phyloP scores from a whole-genome alignment of 164 flowering plant genomes.

The Vitis labrusca region DNA sequence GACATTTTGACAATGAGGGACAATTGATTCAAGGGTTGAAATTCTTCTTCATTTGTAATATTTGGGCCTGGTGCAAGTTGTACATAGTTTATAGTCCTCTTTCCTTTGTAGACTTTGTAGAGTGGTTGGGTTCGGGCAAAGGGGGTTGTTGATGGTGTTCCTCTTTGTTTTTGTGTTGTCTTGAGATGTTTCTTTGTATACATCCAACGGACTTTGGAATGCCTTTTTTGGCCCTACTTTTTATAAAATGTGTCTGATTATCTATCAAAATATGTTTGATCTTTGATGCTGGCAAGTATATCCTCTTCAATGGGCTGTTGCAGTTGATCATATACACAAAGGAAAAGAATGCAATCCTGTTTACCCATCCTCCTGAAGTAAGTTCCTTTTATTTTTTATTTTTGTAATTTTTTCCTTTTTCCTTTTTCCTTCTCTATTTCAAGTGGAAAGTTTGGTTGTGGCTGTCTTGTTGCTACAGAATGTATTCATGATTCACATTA shows the following conservation, averaged over 20 bases:
- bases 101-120: too few relatives aligned
- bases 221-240: background rate
- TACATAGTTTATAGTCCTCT: too few relatives aligned
- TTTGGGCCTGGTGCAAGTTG: too few relatives aligned
- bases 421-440: background rate
- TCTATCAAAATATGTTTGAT: slow-evolving; percentile 18
- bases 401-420: background rate
- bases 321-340: slow-evolving; percentile 76
- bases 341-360: slow-evolving; percentile 87
- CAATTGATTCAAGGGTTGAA: too few relatives aligned
- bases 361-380: slow-evolving; percentile 81
- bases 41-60: too few relatives aligned
- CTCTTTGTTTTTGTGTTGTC: too few relatives aligned
- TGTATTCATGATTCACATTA: background rate
- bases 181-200: too few relatives aligned
- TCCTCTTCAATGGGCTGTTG: slow-evolving; percentile 59
- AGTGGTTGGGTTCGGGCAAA: too few relatives aligned
- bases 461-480: background rate
- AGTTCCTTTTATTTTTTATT: slow-evolving; percentile 14
- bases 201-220: background rate
- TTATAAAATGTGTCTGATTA: background rate
- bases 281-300: slow-evolving; percentile 75
- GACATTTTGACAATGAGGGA: too few relatives aligned
- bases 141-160: too few relatives aligned
- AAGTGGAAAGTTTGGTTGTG: background rate